phyloP scores from a whole-genome alignment of 495 filamentous ascomycete genomes.

The Daldinia decipiens region DNA sequence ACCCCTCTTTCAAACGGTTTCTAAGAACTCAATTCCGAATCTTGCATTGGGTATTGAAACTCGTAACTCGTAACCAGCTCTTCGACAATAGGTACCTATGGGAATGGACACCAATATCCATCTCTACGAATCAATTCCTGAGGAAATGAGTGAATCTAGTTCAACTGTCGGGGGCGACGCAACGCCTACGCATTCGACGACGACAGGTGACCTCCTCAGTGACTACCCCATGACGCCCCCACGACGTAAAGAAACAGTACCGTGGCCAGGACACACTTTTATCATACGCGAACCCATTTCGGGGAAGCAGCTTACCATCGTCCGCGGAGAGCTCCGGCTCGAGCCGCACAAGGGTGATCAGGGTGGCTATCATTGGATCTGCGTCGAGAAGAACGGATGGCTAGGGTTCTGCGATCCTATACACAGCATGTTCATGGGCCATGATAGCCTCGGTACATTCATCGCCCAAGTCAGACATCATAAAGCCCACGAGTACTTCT shows the following conservation, averaged over 20 bases:
- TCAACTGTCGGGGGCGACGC: slow-evolving; percentile 16
- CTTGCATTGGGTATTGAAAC: neutral
- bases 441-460: slow-evolving; percentile 26
- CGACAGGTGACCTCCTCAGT: neutral
- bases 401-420: slow-evolving; percentile 52
- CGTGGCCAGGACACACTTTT: slow-evolving; percentile 44
- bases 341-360: slow-evolving; percentile 41
- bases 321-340: slow-evolving; percentile 47
- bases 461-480: slow-evolving; percentile 21
- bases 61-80: neutral
- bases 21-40: neutral
- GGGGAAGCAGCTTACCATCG: slow-evolving; percentile 48
- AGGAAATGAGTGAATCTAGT: slow-evolving; percentile 4
- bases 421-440: slow-evolving; percentile 48
- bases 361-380: slow-evolving; percentile 53
- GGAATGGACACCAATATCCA: neutral
- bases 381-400: slow-evolving; percentile 54
- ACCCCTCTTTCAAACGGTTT: slow-evolving; percentile 13
- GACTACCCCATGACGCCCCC: neutral
- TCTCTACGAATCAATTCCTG: neutral
- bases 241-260: slow-evolving; percentile 17
- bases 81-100: neutral
- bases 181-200: slow-evolving; percentile 18
- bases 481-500: slow-evolving; percentile 20
- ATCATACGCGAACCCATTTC: slow-evolving; percentile 46